These are phyloP conservation scores for Bassia scoparia DNA, from an alignment of 148 eudicot species.

Conservation along the genomic window DNA sequence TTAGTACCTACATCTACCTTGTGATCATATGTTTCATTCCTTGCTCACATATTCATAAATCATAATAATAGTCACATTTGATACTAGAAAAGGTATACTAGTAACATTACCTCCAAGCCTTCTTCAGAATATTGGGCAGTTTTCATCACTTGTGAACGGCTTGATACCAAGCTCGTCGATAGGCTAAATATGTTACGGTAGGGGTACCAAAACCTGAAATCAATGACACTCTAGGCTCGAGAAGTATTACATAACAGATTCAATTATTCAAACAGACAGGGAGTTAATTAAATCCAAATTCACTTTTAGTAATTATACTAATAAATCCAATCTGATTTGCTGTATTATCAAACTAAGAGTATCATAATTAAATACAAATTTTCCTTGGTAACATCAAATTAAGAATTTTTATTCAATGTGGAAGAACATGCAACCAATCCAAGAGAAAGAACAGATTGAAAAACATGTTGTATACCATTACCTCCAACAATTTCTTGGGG, in stretches of 20 bases:
- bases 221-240: slow-evolving; percentile 6
- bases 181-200: slow-evolving; percentile 63
- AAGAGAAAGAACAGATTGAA: background rate
- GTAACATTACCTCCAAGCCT: slow-evolving; percentile 63
- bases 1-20: background rate
- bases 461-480: background rate
- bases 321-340: background rate
- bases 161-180: slow-evolving; percentile 57
- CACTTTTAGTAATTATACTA: background rate
- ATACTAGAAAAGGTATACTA: slow-evolving; percentile 12
- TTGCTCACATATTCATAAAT: background rate
- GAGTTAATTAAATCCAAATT: background rate
- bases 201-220: slow-evolving; percentile 70
- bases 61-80: background rate
- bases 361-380: background rate
- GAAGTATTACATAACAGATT: slow-evolving; percentile 8
- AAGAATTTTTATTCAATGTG: background rate
- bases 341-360: background rate
- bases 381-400: background rate
- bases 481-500: background rate
- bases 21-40: background rate
- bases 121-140: slow-evolving; percentile 59
- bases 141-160: slow-evolving; percentile 54
- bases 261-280: background rate
- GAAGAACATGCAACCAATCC: background rate